Evolutionary conservation across 2,329 filamentous ascomycete species (phyloP).

Genomic region (Neonectria coccinea): DNA sequence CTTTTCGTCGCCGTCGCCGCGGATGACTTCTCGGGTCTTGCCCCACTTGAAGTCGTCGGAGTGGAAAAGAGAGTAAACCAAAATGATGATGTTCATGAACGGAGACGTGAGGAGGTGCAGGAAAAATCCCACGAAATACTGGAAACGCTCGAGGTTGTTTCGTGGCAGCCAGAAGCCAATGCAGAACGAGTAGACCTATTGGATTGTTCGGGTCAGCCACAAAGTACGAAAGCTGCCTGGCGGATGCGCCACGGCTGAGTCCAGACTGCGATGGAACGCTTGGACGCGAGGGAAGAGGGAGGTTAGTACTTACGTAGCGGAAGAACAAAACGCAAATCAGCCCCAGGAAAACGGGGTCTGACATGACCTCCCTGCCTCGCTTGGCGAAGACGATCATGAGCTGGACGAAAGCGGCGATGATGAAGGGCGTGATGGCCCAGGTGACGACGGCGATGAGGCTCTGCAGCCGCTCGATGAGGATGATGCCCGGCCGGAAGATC

Average conservation of each 20-base stretch:
- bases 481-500: conserved; percentile 57
- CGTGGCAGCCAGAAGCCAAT: conserved; percentile 57
- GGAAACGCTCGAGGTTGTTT: conserved; percentile 52
- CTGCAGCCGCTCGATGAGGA: conserved; percentile 58
- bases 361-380: conserved; percentile 49
- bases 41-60: conserved; percentile 61
- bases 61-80: conserved; percentile 56
- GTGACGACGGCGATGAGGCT: conserved; percentile 60
- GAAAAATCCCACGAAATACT: conserved; percentile 55
- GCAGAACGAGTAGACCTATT: conserved; percentile 55
- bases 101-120: conserved; percentile 54
- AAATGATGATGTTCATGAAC: conserved; percentile 57
- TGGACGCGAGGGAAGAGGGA: background rate
- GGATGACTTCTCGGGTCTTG: conserved; percentile 56
- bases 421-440: conserved; percentile 60
- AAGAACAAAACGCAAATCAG: conserved; percentile 53
- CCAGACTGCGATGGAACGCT: conserved; percentile 20
- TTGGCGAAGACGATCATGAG: conserved; percentile 52
- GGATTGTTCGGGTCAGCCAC: conserved; percentile 28
- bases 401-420: conserved; percentile 55
- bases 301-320: conserved; percentile 53
- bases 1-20: conserved; percentile 43
- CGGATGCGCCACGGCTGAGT: conserved; percentile 15
- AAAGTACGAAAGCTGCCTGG: conserved; percentile 4
- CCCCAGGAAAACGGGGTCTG: conserved; percentile 52